Base-by-base conservation (phyloP, 2,329 filamentous ascomycete species). In the Didymella glomerata region DNA sequence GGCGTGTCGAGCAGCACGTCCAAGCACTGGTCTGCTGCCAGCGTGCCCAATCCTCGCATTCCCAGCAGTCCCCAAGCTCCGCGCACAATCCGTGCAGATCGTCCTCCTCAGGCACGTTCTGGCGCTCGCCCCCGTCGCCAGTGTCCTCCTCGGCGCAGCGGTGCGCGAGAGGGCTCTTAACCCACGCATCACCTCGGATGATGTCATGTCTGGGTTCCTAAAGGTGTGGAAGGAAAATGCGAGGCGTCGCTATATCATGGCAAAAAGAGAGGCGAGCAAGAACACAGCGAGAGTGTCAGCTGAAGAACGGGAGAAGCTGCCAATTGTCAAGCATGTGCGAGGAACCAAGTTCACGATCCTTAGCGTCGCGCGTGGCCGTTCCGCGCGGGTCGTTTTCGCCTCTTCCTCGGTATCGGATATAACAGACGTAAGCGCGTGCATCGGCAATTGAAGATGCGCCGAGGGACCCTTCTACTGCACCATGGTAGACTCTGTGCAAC, bases 161-260 rank as follows among this genome's bases (percentile, higher is more conserved):
- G 56, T 61, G 60, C 71, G 70, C 67, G 67, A 68, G 57, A 74
- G 68, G 44, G 64, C 62, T 45, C 66, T 66, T 42, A 75, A 60
- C 55, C 64, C 70, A 60, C 62, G 62, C 57, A 76, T 63, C 38
- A 66, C 69, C 51, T 70, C 71, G 62, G 64, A 67, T 76, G 74
- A 75, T 73, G 72, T 75, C 74, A 76, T 76, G 41, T 63, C 50
- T 49, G 56, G 50, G 27, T 32, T 24, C n/a, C 51, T 41, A 45
- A 46, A 41, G 40, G 18, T 46, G 25, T 30, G 41, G 14, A 36
- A 32, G 32, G 38, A 10, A 24, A 41, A 30, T 7, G 8, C 24
- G 27, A 16, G 20, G 51, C 14, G 3, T 36, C 22, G 36, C 54
- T 62, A 64, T 48, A 44, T 46, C 64, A 70, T 68, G 16, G 48